Conservation (phyloP, 192 early-diverging fungal genomes). For the Entomortierella chlamydospora region DNA sequence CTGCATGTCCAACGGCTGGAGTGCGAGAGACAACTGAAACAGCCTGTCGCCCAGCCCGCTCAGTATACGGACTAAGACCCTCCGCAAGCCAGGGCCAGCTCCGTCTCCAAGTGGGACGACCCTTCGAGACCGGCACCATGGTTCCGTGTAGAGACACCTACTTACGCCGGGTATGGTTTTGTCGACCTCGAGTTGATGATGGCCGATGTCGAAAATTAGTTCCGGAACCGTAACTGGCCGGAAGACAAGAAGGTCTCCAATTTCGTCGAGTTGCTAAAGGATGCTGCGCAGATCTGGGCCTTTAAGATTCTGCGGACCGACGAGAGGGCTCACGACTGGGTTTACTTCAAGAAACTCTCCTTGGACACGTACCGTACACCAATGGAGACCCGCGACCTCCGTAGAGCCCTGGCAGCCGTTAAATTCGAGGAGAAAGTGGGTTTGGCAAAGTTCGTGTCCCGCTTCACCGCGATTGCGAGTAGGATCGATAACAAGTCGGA, state of each 20-base stretch:
- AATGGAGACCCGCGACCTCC: neutral
- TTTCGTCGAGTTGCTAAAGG: neutral
- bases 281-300: neutral
- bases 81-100: no score
- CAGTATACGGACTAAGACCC: no score
- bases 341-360: neutral
- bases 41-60: no score
- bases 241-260: conserved; percentile 9
- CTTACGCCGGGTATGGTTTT: no score
- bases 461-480: neutral
- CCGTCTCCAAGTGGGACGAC: no score
- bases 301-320: neutral
- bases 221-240: neutral
- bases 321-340: neutral
- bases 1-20: no score
- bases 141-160: no score
- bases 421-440: no score
- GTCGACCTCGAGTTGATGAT: neutral
- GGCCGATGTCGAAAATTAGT: neutral
- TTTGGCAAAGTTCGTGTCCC: neutral
- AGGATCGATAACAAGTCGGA: neutral
- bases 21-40: no score
- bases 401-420: neutral
- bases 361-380: neutral
- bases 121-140: no score